phyloP scores from a whole-genome alignment of 306 rosid genomes.

The Neltuma alba region DNA sequence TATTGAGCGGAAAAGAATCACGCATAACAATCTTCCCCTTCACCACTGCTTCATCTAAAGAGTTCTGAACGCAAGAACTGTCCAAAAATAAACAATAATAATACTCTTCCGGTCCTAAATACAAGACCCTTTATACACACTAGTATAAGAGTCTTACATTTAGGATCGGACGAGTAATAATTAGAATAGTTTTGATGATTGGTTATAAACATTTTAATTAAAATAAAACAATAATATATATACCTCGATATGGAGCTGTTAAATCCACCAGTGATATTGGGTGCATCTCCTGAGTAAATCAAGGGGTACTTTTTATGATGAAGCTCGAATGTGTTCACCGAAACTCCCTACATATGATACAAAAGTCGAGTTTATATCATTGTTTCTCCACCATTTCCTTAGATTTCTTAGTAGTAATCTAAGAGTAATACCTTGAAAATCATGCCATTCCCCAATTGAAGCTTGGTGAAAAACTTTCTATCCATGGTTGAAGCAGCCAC shows the following conservation, averaged over 20 bases:
- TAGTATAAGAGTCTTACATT: no score
- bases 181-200: no score
- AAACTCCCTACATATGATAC: conserved; percentile 46
- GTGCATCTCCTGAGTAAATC: conserved; percentile 46
- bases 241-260: neutral
- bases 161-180: no score
- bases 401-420: no score
- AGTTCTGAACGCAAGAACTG: neutral
- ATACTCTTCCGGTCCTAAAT: no score
- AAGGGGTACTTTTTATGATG: conserved; percentile 27
- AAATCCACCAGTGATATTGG: conserved; percentile 15
- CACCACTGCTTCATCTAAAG: neutral
- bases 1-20: neutral
- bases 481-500: conserved; percentile 51
- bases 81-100: neutral
- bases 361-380: neutral
- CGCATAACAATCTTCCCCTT: neutral
- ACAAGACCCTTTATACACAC: no score
- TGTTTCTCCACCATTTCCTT: no score
- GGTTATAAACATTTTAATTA: no score
- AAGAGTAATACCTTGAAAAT: no score
- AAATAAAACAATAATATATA: no score
- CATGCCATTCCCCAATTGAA: conserved; percentile 38
- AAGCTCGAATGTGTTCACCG: conserved; percentile 37
- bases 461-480: no score